Base-by-base conservation (phyloP, 2,329 filamentous ascomycete species). In the Chrysoporthe puriensis region DNA sequence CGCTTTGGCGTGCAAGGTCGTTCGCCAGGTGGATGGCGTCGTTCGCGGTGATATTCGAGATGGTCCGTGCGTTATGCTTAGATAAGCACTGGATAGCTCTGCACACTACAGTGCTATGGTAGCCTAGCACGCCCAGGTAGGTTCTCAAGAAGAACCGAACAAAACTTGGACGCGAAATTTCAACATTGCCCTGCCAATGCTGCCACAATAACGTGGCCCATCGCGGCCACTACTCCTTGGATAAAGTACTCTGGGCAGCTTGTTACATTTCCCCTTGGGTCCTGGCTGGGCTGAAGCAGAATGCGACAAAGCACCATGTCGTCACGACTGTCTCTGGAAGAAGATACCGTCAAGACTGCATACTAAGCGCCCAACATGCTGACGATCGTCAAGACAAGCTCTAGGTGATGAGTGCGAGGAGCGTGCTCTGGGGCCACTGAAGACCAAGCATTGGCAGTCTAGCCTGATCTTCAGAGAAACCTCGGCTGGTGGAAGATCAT, bases 401-500 rank as follows among this genome's bases (percentile, higher is more conserved):
- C 50, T 32, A 4, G 21, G 4, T 34, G 21, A 32, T 4, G 50
- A 52, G 4, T 8, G 46, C n/a, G 46, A 11, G 9, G 7, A 40
- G 5, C 9, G 36, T 40, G 5, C 36, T 9, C 9, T 5, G 36
- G 6, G 5, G 36, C 9, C 4, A 40, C 36, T 14, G 26, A 26
- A 26, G 26, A 26, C 26, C 26, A 26, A 52, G 32, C 50, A 54
- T 11, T 34, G 13, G 16, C 14, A 34, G 32, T 26, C 50, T 54
- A 52, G n/a, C 7, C 3, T 5, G 50, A 54, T 54, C 16, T 11
- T 63, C 16, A 43, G 8, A 26, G 34, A n/a, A 54, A 48, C 60
- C 64, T 69, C 67, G 67, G 64, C 64, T 43, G 48, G 40, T 66
- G 13, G 44, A 44, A 40, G 32, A 14, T 21, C 3, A 60, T 26